Evolutionary conservation across 2,329 filamentous ascomycete genomes (phyloP).

Genomic region (Fonsecaea pugnacius): DNA sequence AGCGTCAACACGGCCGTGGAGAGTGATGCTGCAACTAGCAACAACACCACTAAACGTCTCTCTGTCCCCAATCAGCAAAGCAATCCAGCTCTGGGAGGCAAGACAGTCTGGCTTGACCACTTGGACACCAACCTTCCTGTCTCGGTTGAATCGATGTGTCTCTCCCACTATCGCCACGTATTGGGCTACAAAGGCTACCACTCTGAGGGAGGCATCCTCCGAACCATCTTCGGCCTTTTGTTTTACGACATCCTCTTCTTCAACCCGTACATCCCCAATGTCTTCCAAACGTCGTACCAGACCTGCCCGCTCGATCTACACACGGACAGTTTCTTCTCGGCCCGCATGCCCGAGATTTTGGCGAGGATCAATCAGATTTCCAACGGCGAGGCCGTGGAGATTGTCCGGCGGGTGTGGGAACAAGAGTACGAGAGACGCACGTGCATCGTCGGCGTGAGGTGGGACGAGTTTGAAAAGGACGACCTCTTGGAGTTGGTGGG

Average conservation of each 20-base stretch:
- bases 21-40: slow-evolving; percentile 22
- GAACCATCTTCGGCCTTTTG: slow-evolving; percentile 87
- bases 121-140: slow-evolving; percentile 72
- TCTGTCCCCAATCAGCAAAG: slow-evolving; percentile 22
- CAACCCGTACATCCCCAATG: slow-evolving; percentile 77
- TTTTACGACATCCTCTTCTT: slow-evolving; percentile 93
- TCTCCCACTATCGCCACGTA: slow-evolving; percentile 78
- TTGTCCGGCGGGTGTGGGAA: slow-evolving; percentile 71
- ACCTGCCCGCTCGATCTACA: slow-evolving; percentile 91
- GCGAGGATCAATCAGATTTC: slow-evolving; percentile 81
- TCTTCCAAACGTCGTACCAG: slow-evolving; percentile 95
- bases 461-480: slow-evolving; percentile 74
- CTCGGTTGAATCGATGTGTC: slow-evolving; percentile 90
- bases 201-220: slow-evolving; percentile 84
- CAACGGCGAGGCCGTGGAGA: slow-evolving; percentile 72
- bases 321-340: slow-evolving; percentile 88
- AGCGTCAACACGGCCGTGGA: slow-evolving; percentile 18
- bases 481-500: slow-evolving; percentile 78
- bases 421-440: slow-evolving; percentile 72
- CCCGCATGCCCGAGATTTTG: slow-evolving; percentile 87
- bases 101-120: slow-evolving; percentile 88
- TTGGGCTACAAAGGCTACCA: slow-evolving; percentile 92
- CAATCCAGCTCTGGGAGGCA: slow-evolving; percentile 49
- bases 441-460: slow-evolving; percentile 88
- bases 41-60: slow-evolving; percentile 23